Evolutionary conservation across 129 eudicot genomes (phyloP), one percentile per base, ranked within the genome.

Genomic region (Solidago caesia): DNA sequence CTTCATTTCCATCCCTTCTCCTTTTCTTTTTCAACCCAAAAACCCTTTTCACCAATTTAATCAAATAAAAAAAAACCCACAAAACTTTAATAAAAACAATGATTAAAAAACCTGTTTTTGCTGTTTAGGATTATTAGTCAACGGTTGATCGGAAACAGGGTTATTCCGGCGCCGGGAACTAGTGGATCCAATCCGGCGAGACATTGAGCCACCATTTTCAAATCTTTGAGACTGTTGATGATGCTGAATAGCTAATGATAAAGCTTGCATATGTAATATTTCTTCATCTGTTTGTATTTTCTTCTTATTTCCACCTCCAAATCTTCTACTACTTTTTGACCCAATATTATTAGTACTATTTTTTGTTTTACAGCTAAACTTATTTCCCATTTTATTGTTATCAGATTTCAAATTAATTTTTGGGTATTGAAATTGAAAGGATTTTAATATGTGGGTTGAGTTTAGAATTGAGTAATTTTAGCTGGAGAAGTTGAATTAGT

Each of bases 161-260:
- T 79, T 81, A 71, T 71, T 84, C 42, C 91, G 93, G 70, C 89
- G 87, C 72, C 97, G 89, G 68, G 97, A 91, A 64, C 92, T 75
- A 33, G 95, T 83, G 77, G 98, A 88, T 60, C 97, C 96, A 71
- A 90, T 77, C 44, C 99, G 86, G 12, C 99, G 79, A 58, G 99
- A 95, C 91, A 91, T 87, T 25, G 97, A 88, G 10, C 97, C 99
- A 33, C 39, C 39, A 33, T 33, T 33, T 1, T 95, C 99, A 60
- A 88, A 89, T 44, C 99, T 76, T 65, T 95, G 99, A 77, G 99
- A 91, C 75, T 89, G 70, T 80, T 91, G 97, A 45, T 95, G 99
- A 56, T 95, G 97, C 4, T 95, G 97, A 87, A 95, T 89, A 57
- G 99, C 99, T 87, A 95, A 83, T 8, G 97, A 79, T 6, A 95